Evolutionary conservation across 306 rosid genomes (phyloP).

Genomic region (Malus fusca): DNA sequence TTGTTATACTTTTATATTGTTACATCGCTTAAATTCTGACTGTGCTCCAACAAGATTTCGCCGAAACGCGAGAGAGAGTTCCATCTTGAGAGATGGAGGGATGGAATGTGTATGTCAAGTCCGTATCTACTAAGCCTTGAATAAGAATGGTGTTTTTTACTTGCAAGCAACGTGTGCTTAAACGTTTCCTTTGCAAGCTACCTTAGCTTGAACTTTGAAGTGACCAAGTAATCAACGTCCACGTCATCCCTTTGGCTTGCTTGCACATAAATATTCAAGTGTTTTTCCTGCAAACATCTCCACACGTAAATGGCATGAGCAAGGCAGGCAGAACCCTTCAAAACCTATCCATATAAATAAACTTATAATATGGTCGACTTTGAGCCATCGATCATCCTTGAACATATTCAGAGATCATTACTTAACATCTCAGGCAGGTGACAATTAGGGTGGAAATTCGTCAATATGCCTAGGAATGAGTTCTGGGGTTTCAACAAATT

Average conservation of each 20-base stretch:
- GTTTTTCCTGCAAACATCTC: not conserved
- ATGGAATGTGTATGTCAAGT: too few species aligned
- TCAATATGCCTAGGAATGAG: constrained; percentile 28
- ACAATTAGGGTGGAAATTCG: not conserved
- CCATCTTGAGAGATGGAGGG: too few species aligned
- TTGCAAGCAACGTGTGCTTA: too few species aligned
- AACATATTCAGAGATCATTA: not conserved
- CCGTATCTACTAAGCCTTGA: too few species aligned
- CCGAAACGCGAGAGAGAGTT: too few species aligned
- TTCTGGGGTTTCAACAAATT: constrained; percentile 25
- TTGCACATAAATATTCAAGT: not conserved
- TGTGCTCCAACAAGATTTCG: too few species aligned
- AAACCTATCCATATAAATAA: not conserved
- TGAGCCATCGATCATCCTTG: not conserved
- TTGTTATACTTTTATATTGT: too few species aligned
- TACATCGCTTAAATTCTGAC: too few species aligned
- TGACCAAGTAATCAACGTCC: not conserved
- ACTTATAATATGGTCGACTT: not conserved
- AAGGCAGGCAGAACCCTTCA: not conserved
- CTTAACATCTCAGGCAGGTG: not conserved
- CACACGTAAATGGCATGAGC: not conserved
- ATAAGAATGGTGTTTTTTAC: too few species aligned
- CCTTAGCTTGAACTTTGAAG: too few species aligned
- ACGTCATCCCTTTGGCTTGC: constrained; percentile 2
- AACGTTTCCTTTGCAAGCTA: too few species aligned